These are phyloP conservation scores for Elongisporangium undulatum DNA, from an alignment of 352 stramenopile species.

Conservation along the genomic window DNA sequence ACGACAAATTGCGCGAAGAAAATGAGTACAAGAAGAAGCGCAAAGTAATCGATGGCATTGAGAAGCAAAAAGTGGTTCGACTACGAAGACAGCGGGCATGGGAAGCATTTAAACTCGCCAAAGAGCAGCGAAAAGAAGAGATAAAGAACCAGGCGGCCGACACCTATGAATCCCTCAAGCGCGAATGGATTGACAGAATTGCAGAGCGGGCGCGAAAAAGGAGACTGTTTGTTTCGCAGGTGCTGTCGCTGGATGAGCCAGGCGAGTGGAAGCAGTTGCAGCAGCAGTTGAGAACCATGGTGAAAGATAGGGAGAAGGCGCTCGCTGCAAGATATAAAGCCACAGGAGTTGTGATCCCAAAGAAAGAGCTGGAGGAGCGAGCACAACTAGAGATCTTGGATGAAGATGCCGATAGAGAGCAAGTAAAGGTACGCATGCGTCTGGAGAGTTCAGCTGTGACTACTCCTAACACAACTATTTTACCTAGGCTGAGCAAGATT, in stretches of 20 bases:
- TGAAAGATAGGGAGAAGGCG: slow-evolving; percentile 31
- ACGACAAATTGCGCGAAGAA: slow-evolving; percentile 47
- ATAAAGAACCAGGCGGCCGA: slow-evolving; percentile 32
- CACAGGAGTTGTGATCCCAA: slow-evolving; percentile 31
- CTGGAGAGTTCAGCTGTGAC: not conserved
- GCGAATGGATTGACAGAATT: slow-evolving; percentile 37
- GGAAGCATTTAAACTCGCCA: slow-evolving; percentile 44
- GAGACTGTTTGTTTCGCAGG: slow-evolving; percentile 32
- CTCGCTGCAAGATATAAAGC: slow-evolving; percentile 43
- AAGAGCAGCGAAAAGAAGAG: slow-evolving; percentile 30
- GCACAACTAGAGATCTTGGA: slow-evolving; percentile 47
- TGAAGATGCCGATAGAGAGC: slow-evolving; percentile 47
- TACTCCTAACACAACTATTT: not conserved
- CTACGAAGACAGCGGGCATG: slow-evolving; percentile 49
- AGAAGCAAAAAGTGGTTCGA: slow-evolving; percentile 64
- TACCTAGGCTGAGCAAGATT: slow-evolving; percentile 36
- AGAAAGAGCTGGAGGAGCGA: slow-evolving; percentile 39
- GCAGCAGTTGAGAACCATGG: slow-evolving; percentile 22
- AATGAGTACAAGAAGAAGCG: slow-evolving; percentile 34
- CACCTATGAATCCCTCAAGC: slow-evolving; percentile 30
- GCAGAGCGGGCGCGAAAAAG: slow-evolving; percentile 18
- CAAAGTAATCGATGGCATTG: slow-evolving; percentile 38
- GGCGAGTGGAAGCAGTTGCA: slow-evolving; percentile 44
- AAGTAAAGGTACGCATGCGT: slow-evolving; percentile 17
- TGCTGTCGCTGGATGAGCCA: slow-evolving; percentile 49